These are phyloP conservation scores for Anthoceros angustus DNA, from an alignment of 225 moss, liverwort and hornwort genomes.

Conservation along the genomic window DNA sequence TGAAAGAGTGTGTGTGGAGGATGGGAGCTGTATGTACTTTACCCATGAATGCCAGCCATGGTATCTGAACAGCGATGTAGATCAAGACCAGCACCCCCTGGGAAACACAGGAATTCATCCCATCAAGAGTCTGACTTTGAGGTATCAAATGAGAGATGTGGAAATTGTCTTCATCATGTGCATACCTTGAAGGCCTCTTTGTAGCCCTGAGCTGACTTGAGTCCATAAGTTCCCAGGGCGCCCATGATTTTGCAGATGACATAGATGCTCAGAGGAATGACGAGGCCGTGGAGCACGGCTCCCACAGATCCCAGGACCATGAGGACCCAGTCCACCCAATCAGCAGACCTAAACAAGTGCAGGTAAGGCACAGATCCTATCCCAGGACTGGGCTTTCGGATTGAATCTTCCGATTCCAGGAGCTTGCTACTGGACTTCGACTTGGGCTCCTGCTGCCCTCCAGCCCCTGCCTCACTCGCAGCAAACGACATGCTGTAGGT, in stretches of 20 bases:
- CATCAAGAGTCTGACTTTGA: too few relatives aligned
- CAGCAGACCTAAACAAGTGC: background rate
- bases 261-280: background rate
- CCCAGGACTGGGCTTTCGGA: too few relatives aligned
- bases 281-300: constrained; percentile 2
- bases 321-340: constrained; percentile 6
- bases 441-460: background rate
- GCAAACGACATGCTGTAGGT: background rate
- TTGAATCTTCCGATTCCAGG: too few relatives aligned
- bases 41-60: background rate
- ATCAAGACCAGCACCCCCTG: background rate
- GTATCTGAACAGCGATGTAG: background rate
- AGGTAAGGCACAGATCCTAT: background rate
- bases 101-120: background rate
- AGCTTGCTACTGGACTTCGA: background rate
- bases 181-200: background rate
- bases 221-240: background rate
- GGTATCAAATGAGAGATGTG: too few relatives aligned
- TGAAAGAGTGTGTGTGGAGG: background rate
- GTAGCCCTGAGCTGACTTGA: background rate
- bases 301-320: constrained; percentile 7
- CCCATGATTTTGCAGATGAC: background rate
- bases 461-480: background rate
- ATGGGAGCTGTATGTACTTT: background rate
- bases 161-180: too few relatives aligned